Base-by-base conservation (phyloP, 495 filamentous ascomycete species). In the Lasiosphaeria miniovina region DNA sequence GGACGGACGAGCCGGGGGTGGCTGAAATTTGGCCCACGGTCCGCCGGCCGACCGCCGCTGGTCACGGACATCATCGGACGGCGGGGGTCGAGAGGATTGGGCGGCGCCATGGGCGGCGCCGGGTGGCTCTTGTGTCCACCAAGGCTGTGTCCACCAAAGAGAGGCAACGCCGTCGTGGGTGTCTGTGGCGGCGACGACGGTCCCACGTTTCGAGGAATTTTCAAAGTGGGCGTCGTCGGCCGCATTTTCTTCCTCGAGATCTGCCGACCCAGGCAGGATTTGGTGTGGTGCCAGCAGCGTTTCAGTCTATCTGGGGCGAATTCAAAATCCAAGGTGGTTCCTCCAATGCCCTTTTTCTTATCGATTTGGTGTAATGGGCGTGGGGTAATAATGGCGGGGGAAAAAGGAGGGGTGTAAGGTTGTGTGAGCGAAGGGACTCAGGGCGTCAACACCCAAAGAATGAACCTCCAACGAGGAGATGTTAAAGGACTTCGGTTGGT, bases 401-500 rank as follows among this genome's bases (percentile, higher is more conserved):
- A 60, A 62, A 65, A 54, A 61, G 54, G 54, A 69, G 62, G 50
- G 11, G 48, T 38, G 41, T 40, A 24, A 46, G 6, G 49, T 38
- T 46, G 54, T 41, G 38, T 41, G n/a, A 58, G 36, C 15, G 48
- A 17, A 46, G 52, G 40, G 55, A 60, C 63, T 79, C 73, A 80
- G 68, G 75, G 76, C 51, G 74, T 77, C 65, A 76, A 69, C 54
- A 76, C 75, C 75, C 75, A 74, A 71, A 75, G 71, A 72, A 77
- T 66, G 63, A 79, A 76, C 71, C 80, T 84, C 81, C 80, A 77
- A 66, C 74, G 71, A 74, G 79, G 80, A 80, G 78, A 82, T 70
- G 69, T 72, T 71, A 79, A 70, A 64, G 74, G 74, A 59, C 72
- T 73, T 72, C 71, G 76, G 74, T 78, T 76, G 77, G 75, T 75